Conservation (phyloP, 768 basidiomycete species). For the Tricholoma flavovirens region DNA sequence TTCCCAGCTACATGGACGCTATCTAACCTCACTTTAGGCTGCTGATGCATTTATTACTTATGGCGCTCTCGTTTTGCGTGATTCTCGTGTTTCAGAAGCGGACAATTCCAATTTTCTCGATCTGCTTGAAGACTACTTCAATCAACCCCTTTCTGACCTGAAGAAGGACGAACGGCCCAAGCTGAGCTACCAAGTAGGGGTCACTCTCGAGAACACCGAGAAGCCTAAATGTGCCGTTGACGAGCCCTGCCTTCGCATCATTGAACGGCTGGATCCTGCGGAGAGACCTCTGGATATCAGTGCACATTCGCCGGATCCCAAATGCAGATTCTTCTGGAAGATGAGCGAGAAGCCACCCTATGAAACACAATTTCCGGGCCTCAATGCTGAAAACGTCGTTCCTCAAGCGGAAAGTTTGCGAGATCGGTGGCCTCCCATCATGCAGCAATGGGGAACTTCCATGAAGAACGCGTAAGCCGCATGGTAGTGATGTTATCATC, state of each 20-base stretch:
- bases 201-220: conserved; percentile 95
- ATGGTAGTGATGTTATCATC: background rate
- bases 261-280: conserved; percentile 63
- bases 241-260: conserved; percentile 77
- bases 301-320: conserved; percentile 82
- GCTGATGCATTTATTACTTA: conserved; percentile 78
- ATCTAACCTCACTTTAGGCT: conserved; percentile 39
- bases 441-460: conserved; percentile 82
- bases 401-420: conserved; percentile 57
- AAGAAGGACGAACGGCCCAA: conserved; percentile 80
- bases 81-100: conserved; percentile 76
- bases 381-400: conserved; percentile 80
- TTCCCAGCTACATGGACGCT: background rate
- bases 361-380: conserved; percentile 65
- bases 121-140: conserved; percentile 91
- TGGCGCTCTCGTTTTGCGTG: conserved; percentile 82
- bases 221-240: conserved; percentile 82
- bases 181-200: conserved; percentile 86
- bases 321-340: conserved; percentile 91
- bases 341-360: conserved; percentile 76
- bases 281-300: conserved; percentile 85
- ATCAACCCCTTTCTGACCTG: conserved; percentile 56
- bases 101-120: conserved; percentile 84
- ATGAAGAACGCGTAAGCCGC: conserved; percentile 81
- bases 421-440: conserved; percentile 59